A percentile compares a stretch with the other conserved stretches of the same genome.
Evolutionary conservation across 139 green algal species (phyloP).

Genomic region (Micractinium sp.): DNA sequence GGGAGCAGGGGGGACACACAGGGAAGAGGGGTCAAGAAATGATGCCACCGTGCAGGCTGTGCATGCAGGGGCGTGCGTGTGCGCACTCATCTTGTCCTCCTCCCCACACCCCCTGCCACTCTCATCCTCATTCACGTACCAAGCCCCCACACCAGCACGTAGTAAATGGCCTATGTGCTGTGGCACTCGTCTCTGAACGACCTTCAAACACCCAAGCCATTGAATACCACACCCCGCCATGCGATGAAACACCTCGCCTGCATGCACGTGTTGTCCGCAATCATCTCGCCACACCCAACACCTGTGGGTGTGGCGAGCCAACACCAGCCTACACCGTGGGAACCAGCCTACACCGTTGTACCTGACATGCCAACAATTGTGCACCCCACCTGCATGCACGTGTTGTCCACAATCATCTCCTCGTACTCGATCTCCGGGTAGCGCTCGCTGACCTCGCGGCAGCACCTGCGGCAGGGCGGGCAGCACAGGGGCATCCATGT

Average conservation of each 20-base stretch:
- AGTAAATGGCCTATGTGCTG: no score
- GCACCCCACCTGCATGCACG: conserved; percentile 93
- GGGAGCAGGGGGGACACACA: not conserved
- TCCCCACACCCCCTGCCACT: no score
- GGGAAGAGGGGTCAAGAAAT: not conserved
- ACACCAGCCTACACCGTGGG: no score
- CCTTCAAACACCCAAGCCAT: no score
- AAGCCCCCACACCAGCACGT: no score
- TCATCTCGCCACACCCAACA: conserved; percentile 95
- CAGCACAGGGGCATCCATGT: not conserved
- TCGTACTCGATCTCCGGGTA: conserved; percentile 95
- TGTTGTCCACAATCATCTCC: conserved; percentile 98
- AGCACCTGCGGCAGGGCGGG: conserved; percentile 63
- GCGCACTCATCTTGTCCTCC: no score
- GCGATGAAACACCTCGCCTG: conserved; percentile 56
- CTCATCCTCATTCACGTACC: no score
- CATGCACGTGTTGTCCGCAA: conserved; percentile 99
- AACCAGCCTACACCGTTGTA: no score
- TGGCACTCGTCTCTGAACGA: no score
- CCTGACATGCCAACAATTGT: no score
- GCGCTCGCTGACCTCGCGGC: conserved; percentile 79
- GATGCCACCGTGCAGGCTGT: not conserved
- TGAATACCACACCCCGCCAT: no score
- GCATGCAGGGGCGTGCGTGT: not conserved
- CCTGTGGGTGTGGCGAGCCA: no score